Base-by-base conservation (phyloP, 805 yeast species). In the Yamadazyma ubonensis region DNA sequence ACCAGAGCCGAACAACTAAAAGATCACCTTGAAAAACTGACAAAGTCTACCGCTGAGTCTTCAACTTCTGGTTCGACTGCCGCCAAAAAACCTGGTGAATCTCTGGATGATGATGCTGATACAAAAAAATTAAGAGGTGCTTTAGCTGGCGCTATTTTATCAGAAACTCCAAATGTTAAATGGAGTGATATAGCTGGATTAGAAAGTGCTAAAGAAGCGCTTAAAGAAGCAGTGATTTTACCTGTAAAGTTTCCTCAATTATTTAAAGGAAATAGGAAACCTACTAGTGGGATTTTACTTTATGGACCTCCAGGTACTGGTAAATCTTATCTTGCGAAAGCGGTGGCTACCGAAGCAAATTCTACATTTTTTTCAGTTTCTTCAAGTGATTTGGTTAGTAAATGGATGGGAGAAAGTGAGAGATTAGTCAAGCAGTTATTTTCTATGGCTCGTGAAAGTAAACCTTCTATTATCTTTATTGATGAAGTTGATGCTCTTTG, bases 321-420 rank as follows among this genome's bases (percentile, higher is more conserved):
- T 72, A 93, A 93, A 57, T 91, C 98, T 2, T 93, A 83, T 57
- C 69, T 93, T 43, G 99, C 99, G 8, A 93, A 93, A 59, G 99
- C 99, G 0, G 98, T 93, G 6, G 99, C 99, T 18, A 93, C 99
- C 0, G 99, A 93, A 55, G 96, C 98, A 36, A 89, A 91, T 59
- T 87, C 97, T 0, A 93, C 99, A 0, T 93, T 93, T 54, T 93
- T 93, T 65, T 86, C 96, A 2, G 96, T 93, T 1, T 84, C 95
- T n/a, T 88, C 96, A 0, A 86, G 96, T 10, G 99, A 93, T 62
- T 75, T 93, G 53, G 98, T 93, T 3, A 84, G 95, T 50, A 93
- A 93, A 63, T 93, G 99, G 99, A 91, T 91, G 97, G 99, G 99
- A 53, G 99, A 93, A 62, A 83, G 95, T 18, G 99, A 93, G 63